A percentile compares a stretch with the other conserved stretches of the same genome.
phyloP scores from a whole-genome alignment of 192 early-diverging fungal species.

The Coemansia sp. region DNA sequence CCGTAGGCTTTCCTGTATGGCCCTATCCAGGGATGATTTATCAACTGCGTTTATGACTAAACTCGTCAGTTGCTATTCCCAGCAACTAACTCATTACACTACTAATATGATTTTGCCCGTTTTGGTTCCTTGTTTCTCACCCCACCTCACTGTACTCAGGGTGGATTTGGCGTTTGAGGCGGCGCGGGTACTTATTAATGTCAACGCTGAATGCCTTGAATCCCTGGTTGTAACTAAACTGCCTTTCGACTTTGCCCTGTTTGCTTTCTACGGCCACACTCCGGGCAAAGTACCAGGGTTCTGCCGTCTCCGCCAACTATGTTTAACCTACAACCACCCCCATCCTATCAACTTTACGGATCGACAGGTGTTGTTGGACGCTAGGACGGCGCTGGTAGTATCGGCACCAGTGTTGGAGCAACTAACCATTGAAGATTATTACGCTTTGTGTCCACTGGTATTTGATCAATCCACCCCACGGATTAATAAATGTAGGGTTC shows the following conservation, averaged over 20 bases:
- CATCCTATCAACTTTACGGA: too few relatives aligned
- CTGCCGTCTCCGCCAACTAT: too few relatives aligned
- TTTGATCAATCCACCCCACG: too few relatives aligned
- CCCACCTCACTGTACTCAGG: background rate
- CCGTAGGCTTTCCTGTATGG: background rate
- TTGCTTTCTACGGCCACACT: too few relatives aligned
- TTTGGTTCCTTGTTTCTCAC: background rate
- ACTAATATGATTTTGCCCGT: background rate
- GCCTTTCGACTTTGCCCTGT: background rate
- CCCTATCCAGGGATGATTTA: background rate
- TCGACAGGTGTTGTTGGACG: too few relatives aligned
- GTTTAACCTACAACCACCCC: too few relatives aligned
- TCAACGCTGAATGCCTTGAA: background rate
- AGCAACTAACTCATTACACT: background rate
- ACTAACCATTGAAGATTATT: too few relatives aligned
- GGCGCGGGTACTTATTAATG: background rate
- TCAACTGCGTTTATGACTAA: background rate
- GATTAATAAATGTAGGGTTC: too few relatives aligned
- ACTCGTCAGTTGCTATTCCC: background rate
- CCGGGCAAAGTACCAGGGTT: too few relatives aligned
- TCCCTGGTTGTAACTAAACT: background rate
- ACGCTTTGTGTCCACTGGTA: too few relatives aligned
- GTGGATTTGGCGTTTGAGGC: background rate
- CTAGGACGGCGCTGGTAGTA: too few relatives aligned
- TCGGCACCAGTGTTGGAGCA: too few relatives aligned